Evolutionary conservation across 768 basidiomycete genomes (phyloP).

Genomic region (Calocybe cyanea): DNA sequence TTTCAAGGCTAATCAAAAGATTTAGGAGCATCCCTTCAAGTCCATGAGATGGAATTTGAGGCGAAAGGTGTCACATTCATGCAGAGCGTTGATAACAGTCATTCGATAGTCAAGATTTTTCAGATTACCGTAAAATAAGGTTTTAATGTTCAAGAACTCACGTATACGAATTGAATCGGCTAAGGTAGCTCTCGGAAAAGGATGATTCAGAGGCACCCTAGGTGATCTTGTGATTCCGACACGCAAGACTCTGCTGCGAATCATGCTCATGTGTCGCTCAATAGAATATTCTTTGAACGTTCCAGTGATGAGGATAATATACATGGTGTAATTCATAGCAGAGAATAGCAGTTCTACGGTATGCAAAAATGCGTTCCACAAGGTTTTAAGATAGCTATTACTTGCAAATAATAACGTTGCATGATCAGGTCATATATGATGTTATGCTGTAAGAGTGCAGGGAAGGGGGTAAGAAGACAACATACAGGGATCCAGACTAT

Average conservation of each 20-base stretch:
- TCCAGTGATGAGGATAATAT: no score
- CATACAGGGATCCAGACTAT: background rate
- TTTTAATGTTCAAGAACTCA: no score
- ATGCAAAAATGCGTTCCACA: background rate
- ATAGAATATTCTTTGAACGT: no score
- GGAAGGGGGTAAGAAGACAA: background rate
- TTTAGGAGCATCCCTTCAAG: slow-evolving; percentile 15
- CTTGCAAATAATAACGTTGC: background rate
- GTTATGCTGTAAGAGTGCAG: background rate
- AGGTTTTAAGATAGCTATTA: background rate
- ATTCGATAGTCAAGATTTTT: slow-evolving; percentile 40
- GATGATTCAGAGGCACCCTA: no score
- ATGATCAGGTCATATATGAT: background rate
- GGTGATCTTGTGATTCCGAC: no score
- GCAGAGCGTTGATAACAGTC: slow-evolving; percentile 30
- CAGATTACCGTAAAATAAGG: no score
- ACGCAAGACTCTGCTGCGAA: no score
- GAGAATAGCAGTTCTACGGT: no score
- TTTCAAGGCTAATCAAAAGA: slow-evolving; percentile 14
- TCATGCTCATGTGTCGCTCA: no score
- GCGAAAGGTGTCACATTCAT: slow-evolving; percentile 17
- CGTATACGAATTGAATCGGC: no score
- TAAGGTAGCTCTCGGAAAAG: no score
- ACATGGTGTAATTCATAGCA: no score
- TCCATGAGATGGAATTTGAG: slow-evolving; percentile 23